Percentiles rank a stretch among this genome's conserved stretches.
Evolutionary conservation across 2,329 filamentous ascomycete genomes (phyloP).

Genomic region (Apiospora koreana): DNA sequence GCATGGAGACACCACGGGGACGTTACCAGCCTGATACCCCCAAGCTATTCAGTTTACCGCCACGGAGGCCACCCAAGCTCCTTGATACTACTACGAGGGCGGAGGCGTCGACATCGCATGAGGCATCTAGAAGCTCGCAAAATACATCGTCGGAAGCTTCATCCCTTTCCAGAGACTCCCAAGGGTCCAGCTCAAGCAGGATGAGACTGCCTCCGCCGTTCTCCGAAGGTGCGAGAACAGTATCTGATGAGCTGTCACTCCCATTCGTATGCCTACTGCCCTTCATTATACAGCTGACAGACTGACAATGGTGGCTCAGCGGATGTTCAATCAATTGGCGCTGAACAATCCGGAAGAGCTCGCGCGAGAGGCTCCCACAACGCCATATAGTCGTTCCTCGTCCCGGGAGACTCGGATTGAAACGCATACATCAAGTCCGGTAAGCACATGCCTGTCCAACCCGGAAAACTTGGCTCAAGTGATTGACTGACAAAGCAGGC

Average conservation of each 20-base stretch:
- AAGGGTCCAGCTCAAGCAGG: constrained; percentile 10
- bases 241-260: constrained; percentile 29
- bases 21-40: neutral
- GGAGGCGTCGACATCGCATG: neutral
- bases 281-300: constrained; percentile 13
- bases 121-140: neutral
- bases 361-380: constrained; percentile 22
- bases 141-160: neutral
- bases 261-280: constrained; percentile 26
- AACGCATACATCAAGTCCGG: constrained; percentile 17
- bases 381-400: constrained; percentile 27
- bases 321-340: neutral
- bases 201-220: constrained; percentile 31
- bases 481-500: constrained; percentile 21
- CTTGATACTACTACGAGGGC: too few species aligned
- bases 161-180: neutral
- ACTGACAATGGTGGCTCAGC: constrained; percentile 5
- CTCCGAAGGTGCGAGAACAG: constrained; percentile 25
- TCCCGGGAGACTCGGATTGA: constrained; percentile 18
- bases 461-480: constrained; percentile 20
- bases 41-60: neutral
- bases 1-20: neutral
- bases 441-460: constrained; percentile 17
- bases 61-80: neutral
- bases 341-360: neutral